Evolutionary conservation across 2,329 filamentous ascomycete species (phyloP).

Genomic region (Colletotrichum sp.): DNA sequence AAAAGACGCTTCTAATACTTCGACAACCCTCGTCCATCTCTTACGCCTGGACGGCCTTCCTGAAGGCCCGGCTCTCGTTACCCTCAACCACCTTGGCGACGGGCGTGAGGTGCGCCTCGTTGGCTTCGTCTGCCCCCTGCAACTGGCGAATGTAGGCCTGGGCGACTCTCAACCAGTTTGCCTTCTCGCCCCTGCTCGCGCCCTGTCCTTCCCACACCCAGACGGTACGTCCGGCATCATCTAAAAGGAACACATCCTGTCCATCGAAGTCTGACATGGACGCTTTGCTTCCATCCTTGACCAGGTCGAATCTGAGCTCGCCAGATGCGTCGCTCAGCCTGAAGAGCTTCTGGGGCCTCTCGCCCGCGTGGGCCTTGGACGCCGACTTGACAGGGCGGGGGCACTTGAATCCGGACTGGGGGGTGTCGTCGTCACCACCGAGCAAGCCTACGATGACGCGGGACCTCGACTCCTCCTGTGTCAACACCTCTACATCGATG

Average conservation of each 20-base stretch:
- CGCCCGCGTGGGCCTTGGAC: slow-evolving; percentile 20
- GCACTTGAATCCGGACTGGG: slow-evolving; percentile 43
- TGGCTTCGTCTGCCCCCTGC: slow-evolving; percentile 32
- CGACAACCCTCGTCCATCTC: neutral
- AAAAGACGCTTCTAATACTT: neutral
- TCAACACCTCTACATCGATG: slow-evolving; percentile 68
- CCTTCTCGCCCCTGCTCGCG: slow-evolving; percentile 64
- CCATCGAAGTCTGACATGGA: slow-evolving; percentile 56
- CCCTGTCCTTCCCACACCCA: slow-evolving; percentile 71
- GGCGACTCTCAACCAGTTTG: slow-evolving; percentile 65
- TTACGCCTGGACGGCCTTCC: slow-evolving; percentile 46
- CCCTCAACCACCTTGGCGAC: slow-evolving; percentile 64
- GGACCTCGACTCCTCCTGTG: slow-evolving; percentile 63
- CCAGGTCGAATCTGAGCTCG: slow-evolving; percentile 58
- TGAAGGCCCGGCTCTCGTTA: slow-evolving; percentile 58
- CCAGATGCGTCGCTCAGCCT: slow-evolving; percentile 68
- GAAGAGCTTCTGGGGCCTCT: slow-evolving; percentile 54
- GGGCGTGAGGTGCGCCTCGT: slow-evolving; percentile 48
- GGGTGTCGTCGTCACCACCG: slow-evolving; percentile 48
- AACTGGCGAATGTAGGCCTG: slow-evolving; percentile 58
- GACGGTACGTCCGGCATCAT: slow-evolving; percentile 59
- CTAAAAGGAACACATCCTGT: slow-evolving; percentile 67
- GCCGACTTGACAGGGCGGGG: slow-evolving; percentile 43
- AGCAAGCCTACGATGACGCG: slow-evolving; percentile 61
- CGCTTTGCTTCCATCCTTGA: slow-evolving; percentile 59